These are phyloP conservation scores for Corrigiola litoralis DNA, from an alignment of 179 eudicot genomes.

Conservation along the genomic window DNA sequence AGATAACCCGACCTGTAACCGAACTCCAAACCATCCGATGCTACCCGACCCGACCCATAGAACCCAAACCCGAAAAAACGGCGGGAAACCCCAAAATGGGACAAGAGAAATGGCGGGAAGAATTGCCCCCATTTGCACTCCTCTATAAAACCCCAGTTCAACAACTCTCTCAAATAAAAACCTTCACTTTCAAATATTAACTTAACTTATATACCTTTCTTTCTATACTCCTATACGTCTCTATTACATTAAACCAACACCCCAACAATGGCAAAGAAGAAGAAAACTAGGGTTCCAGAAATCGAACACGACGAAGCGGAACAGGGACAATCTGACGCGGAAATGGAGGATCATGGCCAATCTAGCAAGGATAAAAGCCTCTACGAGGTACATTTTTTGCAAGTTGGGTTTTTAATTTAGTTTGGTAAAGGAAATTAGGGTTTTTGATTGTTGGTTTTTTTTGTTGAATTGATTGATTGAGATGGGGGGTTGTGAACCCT, in stretches of 20 bases:
- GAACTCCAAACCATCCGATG: neutral
- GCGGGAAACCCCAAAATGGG: constrained; percentile 18
- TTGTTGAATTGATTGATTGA: neutral
- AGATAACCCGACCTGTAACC: no score
- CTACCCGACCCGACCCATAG: neutral
- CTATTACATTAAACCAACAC: neutral
- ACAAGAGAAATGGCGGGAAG: constrained; percentile 41
- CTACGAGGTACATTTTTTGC: constrained; percentile 45
- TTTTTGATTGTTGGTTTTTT: constrained; percentile 1
- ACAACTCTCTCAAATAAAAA: no score
- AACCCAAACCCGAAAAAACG: neutral
- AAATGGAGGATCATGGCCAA: constrained; percentile 19
- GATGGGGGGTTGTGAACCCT: neutral
- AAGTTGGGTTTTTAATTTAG: neutral
- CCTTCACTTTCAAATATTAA: neutral
- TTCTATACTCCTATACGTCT: constrained; percentile 7
- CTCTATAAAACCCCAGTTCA: neutral
- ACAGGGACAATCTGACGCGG: constrained; percentile 14
- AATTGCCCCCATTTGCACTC: neutral
- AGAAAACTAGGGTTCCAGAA: constrained; percentile 51
- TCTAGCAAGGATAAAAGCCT: constrained; percentile 38
- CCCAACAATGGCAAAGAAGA: constrained; percentile 44
- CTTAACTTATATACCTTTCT: neutral
- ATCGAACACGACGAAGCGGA: constrained; percentile 27
- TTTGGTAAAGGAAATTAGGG: neutral